Evolutionary conservation across 1,284 basidiomycete species (phyloP).

Genomic region (Neonothopanus nambi): DNA sequence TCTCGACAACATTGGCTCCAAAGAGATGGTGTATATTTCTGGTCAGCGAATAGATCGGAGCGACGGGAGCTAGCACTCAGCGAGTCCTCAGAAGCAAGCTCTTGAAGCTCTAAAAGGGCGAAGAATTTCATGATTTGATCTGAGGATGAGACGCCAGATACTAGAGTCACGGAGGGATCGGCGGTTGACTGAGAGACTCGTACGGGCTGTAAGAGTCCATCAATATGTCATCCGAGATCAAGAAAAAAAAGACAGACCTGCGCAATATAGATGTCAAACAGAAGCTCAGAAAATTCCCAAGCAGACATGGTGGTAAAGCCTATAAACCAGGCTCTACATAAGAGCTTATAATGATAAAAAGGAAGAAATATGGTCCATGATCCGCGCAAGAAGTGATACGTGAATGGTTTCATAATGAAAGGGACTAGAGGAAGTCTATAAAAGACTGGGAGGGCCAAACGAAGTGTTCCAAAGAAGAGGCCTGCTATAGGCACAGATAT

Average conservation of each 20-base stretch:
- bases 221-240: neutral
- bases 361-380: slow-evolving; percentile 52
- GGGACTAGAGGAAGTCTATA: slow-evolving; percentile 54
- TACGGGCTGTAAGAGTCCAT: slow-evolving; percentile 37
- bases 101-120: slow-evolving; percentile 55
- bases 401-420: slow-evolving; percentile 54
- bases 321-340: slow-evolving; percentile 49
- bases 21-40: slow-evolving; percentile 62
- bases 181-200: slow-evolving; percentile 40
- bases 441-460: slow-evolving; percentile 51
- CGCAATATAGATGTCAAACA: slow-evolving; percentile 56
- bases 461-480: slow-evolving; percentile 43
- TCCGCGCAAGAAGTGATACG: slow-evolving; percentile 60
- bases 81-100: slow-evolving; percentile 43
- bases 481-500: slow-evolving; percentile 40
- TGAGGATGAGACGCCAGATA: slow-evolving; percentile 58
- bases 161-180: slow-evolving; percentile 51
- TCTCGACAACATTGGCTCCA: slow-evolving; percentile 65
- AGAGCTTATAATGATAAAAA: slow-evolving; percentile 42
- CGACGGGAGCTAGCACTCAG: slow-evolving; percentile 43
- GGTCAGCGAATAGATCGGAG: slow-evolving; percentile 65
- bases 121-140: slow-evolving; percentile 55
- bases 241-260: slow-evolving; percentile 27
- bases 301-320: slow-evolving; percentile 48
- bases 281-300: slow-evolving; percentile 62